phyloP scores from a whole-genome alignment of 768 basidiomycete genomes.

The Coprinopsis cinerea region DNA sequence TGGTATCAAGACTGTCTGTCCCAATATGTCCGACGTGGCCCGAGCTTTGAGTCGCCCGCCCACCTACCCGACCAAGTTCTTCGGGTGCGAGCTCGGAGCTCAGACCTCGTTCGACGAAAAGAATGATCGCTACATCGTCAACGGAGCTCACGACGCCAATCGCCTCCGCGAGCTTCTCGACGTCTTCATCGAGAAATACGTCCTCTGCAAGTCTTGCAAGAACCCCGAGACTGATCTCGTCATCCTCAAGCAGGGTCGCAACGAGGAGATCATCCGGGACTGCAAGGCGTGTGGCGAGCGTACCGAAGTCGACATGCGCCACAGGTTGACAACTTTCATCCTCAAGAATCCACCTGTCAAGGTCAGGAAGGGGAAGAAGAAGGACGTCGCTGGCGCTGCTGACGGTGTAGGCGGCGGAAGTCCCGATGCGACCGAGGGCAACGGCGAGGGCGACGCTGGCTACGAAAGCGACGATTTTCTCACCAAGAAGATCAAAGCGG shows the following conservation, averaged over 20 bases:
- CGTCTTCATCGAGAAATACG: constrained; percentile 96
- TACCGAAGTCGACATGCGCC: constrained; percentile 90
- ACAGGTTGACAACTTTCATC: constrained; percentile 95
- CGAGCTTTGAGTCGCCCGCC: constrained; percentile 93
- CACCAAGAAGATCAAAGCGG: constrained; percentile 86
- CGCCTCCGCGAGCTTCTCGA: constrained; percentile 95
- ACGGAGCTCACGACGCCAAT: constrained; percentile 88
- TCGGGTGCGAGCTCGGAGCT: constrained; percentile 96
- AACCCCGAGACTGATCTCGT: constrained; percentile 97
- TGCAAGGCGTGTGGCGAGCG: constrained; percentile 98
- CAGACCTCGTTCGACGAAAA: constrained; percentile 96
- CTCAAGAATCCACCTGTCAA: constrained; percentile 95
- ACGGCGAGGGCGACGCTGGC: constrained; percentile 27
- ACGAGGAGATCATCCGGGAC: constrained; percentile 87
- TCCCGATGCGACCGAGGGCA: constrained; percentile 35
- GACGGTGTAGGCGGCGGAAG: constrained; percentile 38
- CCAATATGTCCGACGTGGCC: constrained; percentile 98
- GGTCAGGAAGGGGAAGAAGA: constrained; percentile 66
- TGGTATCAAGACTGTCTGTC: constrained; percentile 98
- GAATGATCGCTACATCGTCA: constrained; percentile 97
- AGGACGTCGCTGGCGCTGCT: constrained; percentile 46
- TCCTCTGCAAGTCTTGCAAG: constrained; percentile 96
- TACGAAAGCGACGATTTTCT: constrained; percentile 84
- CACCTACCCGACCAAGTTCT: constrained; percentile 97
- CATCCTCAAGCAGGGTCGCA: constrained; percentile 75